Evolutionary conservation across 257 asterid species (phyloP).

Genomic region (Hygrophila difformis): DNA sequence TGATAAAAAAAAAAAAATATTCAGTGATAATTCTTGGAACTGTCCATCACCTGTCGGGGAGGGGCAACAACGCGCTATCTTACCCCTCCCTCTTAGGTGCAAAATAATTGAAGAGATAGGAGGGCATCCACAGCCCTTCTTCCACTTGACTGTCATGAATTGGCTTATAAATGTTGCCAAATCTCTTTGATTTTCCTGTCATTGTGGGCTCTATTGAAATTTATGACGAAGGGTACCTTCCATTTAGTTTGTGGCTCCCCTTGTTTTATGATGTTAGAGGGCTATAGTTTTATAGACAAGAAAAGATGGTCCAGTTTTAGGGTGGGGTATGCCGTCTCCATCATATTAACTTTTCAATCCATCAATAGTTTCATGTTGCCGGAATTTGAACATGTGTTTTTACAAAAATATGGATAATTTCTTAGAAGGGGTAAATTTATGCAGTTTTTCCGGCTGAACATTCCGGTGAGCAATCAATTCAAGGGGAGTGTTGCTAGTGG

Average conservation of each 20-base stretch:
- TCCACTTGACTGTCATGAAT: slow-evolving; percentile 13
- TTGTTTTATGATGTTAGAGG: slow-evolving; percentile 6
- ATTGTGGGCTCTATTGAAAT: slow-evolving; percentile 14
- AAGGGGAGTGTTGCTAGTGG: slow-evolving; percentile 29
- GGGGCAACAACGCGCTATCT: slow-evolving; percentile 11
- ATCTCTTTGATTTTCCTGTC: slow-evolving; percentile 9
- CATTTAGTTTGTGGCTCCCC: slow-evolving; percentile 12
- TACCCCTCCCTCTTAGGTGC: slow-evolving; percentile 16
- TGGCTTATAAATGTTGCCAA: slow-evolving; percentile 3
- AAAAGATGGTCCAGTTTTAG: slow-evolving; percentile 21
- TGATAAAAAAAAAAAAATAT: neutral
- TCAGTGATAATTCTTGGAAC: slow-evolving; percentile 3
- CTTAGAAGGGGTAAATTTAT: slow-evolving; percentile 9
- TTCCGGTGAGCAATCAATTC: slow-evolving; percentile 33
- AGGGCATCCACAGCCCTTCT: slow-evolving; percentile 6
- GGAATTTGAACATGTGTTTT: neutral
- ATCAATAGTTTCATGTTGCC: neutral
- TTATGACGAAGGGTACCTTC: slow-evolving; percentile 8
- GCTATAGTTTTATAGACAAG: slow-evolving; percentile 12
- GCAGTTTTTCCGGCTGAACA: slow-evolving; percentile 50
- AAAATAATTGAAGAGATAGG: slow-evolving; percentile 22
- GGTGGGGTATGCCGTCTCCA: slow-evolving; percentile 15
- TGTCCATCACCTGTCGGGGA: slow-evolving; percentile 19
- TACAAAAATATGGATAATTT: neutral
- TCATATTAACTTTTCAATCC: too few relatives aligned